These are phyloP conservation scores for Umbellularia californica DNA, from an alignment of 164 flowering plant species.

Conservation along the genomic window DNA sequence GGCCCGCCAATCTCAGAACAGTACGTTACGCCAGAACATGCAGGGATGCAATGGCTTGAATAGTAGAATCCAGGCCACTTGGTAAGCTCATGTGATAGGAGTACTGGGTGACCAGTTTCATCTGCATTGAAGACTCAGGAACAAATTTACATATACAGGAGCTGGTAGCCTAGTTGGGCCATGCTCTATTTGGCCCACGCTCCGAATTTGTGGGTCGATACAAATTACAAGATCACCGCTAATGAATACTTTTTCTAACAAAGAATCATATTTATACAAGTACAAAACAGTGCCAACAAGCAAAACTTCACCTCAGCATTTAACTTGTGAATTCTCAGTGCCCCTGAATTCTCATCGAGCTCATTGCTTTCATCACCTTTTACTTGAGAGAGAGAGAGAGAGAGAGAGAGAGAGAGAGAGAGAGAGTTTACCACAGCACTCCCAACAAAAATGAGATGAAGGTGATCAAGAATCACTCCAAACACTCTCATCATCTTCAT, in stretches of 20 bases:
- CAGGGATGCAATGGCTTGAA: too few species aligned
- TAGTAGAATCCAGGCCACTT: too few species aligned
- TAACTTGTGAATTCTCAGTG: not conserved
- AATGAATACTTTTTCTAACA: not conserved
- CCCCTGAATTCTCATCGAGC: not conserved
- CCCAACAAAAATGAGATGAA: not conserved
- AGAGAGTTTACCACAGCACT: too few species aligned
- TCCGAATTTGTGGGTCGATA: not conserved
- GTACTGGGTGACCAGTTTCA: too few species aligned
- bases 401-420: too few species aligned
- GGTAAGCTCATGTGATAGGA: too few species aligned
- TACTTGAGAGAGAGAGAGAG: not conserved
- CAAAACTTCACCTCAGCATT: not conserved
- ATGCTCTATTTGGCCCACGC: not conserved
- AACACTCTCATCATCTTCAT: conserved; percentile 77
- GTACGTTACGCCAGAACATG: too few species aligned
- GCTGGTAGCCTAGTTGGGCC: not conserved
- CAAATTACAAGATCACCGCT: not conserved
- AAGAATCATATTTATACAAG: not conserved
- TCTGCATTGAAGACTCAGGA: too few species aligned
- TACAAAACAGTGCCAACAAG: not conserved
- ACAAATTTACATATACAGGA: too few species aligned
- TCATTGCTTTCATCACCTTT: not conserved
- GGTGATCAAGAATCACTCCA: conserved; percentile 76
- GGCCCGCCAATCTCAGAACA: too few species aligned